Evolutionary conservation across 2,329 filamentous ascomycete species (phyloP).

Genomic region (Tothia fuscella): DNA sequence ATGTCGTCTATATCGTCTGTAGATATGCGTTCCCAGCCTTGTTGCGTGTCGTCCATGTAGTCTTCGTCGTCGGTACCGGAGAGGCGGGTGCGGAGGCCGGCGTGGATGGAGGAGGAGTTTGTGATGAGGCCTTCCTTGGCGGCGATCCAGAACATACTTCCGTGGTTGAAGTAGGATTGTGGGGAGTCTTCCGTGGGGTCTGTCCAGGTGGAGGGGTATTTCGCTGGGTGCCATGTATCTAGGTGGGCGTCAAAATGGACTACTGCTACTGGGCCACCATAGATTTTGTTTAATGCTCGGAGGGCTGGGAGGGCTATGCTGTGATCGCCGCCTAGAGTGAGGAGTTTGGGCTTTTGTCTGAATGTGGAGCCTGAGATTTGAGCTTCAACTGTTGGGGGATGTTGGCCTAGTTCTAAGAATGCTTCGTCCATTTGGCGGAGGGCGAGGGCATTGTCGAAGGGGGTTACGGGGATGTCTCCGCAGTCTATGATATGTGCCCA

Average conservation of each 20-base stretch:
- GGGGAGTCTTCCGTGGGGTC: slow-evolving; percentile 34
- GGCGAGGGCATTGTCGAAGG: slow-evolving; percentile 75
- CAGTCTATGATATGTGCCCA: slow-evolving; percentile 79
- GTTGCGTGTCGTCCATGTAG: slow-evolving; percentile 54
- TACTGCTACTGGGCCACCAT: slow-evolving; percentile 34
- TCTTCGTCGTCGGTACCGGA: slow-evolving; percentile 54
- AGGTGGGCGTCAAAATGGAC: slow-evolving; percentile 51
- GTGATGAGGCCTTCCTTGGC: slow-evolving; percentile 67
- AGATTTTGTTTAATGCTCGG: slow-evolving; percentile 33
- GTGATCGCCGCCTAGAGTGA: slow-evolving; percentile 39
- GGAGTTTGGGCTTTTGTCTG: slow-evolving; percentile 32
- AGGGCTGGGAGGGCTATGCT: slow-evolving; percentile 39
- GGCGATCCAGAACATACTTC: slow-evolving; percentile 85
- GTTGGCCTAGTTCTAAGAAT: slow-evolving; percentile 54
- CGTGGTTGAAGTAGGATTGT: slow-evolving; percentile 72
- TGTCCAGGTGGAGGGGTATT: slow-evolving; percentile 68
- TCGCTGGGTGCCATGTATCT: slow-evolving; percentile 73
- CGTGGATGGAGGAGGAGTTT: slow-evolving; percentile 67
- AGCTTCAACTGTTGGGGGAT: slow-evolving; percentile 26
- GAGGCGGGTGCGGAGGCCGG: slow-evolving; percentile 67
- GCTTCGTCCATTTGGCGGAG: slow-evolving; percentile 74
- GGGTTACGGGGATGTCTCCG: slow-evolving; percentile 78
- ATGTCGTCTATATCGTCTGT: slow-evolving; percentile 81
- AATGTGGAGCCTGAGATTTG: slow-evolving; percentile 28
- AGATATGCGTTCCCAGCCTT: slow-evolving; percentile 71